Evolutionary conservation across 2,329 filamentous ascomycete genomes (phyloP).

Genomic region (Aspergillus persii): DNA sequence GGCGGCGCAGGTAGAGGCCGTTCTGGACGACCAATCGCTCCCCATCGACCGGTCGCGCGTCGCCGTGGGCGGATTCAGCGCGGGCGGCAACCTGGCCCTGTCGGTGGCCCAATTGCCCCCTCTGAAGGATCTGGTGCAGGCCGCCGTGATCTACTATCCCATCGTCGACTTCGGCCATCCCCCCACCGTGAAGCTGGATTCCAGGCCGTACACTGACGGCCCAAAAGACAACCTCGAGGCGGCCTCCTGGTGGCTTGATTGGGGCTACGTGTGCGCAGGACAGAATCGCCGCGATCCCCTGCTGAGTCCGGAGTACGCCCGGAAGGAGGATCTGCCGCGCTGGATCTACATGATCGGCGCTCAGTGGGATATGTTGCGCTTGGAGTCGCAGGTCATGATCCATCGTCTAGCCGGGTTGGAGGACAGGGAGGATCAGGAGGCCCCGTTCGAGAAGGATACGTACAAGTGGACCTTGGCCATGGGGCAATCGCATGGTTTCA

Average conservation of each 20-base stretch:
- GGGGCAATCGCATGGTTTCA: slow-evolving; percentile 17
- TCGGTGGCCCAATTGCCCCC: slow-evolving; percentile 40
- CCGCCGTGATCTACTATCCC: slow-evolving; percentile 47
- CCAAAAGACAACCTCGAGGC: slow-evolving; percentile 24
- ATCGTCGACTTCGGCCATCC: slow-evolving; percentile 40
- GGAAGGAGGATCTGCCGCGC: slow-evolving; percentile 37
- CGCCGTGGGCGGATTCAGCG: slow-evolving; percentile 51
- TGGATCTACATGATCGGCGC: slow-evolving; percentile 46
- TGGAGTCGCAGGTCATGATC: slow-evolving; percentile 38
- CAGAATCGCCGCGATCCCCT: slow-evolving; percentile 38
- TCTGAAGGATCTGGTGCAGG: slow-evolving; percentile 35
- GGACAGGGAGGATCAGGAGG: slow-evolving; percentile 15
- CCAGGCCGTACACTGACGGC: slow-evolving; percentile 16
- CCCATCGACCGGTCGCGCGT: slow-evolving; percentile 47
- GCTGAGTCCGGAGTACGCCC: slow-evolving; percentile 42
- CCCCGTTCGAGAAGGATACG: slow-evolving; percentile 14
- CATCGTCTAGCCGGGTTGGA: slow-evolving; percentile 24
- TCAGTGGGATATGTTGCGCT: slow-evolving; percentile 45
- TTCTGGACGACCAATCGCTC: slow-evolving; percentile 45
- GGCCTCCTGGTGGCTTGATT: slow-evolving; percentile 35
- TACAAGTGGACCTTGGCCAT: slow-evolving; percentile 20
- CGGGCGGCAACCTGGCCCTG: slow-evolving; percentile 52
- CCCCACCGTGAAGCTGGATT: slow-evolving; percentile 29
- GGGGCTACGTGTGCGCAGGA: slow-evolving; percentile 42
- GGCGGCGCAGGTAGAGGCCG: slow-evolving; percentile 42